These are phyloP conservation scores for Globisporangium splendens DNA, from an alignment of 352 stramenopile genomes.

Conservation along the genomic window DNA sequence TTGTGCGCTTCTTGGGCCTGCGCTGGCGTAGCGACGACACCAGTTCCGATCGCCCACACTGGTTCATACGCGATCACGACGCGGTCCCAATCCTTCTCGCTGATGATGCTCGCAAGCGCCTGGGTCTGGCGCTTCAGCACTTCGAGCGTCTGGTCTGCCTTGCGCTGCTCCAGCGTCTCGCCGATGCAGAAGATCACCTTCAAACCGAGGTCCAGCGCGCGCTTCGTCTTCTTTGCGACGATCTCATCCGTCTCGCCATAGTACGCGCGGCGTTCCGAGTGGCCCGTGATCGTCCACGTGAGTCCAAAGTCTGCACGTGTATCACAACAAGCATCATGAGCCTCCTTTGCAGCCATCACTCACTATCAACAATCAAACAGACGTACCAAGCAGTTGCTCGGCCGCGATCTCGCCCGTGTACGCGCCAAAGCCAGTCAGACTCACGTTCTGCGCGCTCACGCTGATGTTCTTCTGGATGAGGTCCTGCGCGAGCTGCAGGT, in stretches of 20 bases:
- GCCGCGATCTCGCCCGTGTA: constrained; percentile 92
- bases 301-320: constrained; percentile 50
- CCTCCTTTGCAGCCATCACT: too few relatives aligned
- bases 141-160: constrained; percentile 86
- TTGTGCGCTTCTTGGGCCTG: constrained; percentile 93
- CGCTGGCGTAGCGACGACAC: constrained; percentile 93
- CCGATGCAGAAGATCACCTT: constrained; percentile 97
- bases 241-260: constrained; percentile 91
- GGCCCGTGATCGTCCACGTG: constrained; percentile 85
- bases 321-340: background rate
- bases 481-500: constrained; percentile 49
- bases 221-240: constrained; percentile 93
- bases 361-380: too few relatives aligned
- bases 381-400: constrained; percentile 78
- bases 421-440: constrained; percentile 82
- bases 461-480: constrained; percentile 56
- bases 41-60: constrained; percentile 98
- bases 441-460: constrained; percentile 81
- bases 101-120: constrained; percentile 84
- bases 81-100: constrained; percentile 68
- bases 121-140: constrained; percentile 96
- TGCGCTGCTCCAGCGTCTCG: constrained; percentile 90
- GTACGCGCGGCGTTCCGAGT: constrained; percentile 91
- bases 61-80: constrained; percentile 97
- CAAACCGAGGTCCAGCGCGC: constrained; percentile 85